Evolutionary conservation across 768 basidiomycete species (phyloP), one percentile per base, ranked within the genome.

Genomic region (Candolleomyces aberdarensis): DNA sequence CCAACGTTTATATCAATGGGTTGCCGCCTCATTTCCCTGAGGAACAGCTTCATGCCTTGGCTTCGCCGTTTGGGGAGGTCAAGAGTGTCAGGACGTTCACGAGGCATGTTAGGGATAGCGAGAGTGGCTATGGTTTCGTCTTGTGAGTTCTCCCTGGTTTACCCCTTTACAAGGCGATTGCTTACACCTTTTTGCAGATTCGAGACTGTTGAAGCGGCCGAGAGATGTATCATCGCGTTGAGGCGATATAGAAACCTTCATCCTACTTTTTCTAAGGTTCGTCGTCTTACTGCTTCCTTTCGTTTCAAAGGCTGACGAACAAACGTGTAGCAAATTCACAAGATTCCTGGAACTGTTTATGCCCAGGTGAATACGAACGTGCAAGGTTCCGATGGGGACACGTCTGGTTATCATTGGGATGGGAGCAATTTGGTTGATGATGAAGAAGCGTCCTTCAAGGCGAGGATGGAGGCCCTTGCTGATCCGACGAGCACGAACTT

Each of bases 1-100:
- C 92, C 0, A 94, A 94, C 66, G 88, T 94, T 0, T 94, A 94
- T 70, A 92, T 94, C 75, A 94, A 94, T 67, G 92, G 92, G 13
- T 81, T 94, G 15, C 91, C 91, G 2, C 88, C 91, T 5, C 85
- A 92, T 73, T 93, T 84, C 67, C 86, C 90, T 0, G 92, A 93
- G 67, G 91, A 91, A 62, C 83, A 91, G 62, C 78, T 94, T 46
- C 86, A 86, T 65, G 83, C 83, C 31, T 84, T 94, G 57, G 81
- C 88, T 39, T 74, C 79, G 22, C 87, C 84, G n/a, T 94, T 85
- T 65, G 92, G 92, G 3, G 78, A 76, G 22, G 84, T 94, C 11
- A 74, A 85, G 66, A 93, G 91, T 62, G 92, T 93, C 15, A 75
- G 91, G 60, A 92, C 91, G 49, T 94, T 94, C 67, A 94, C 92